A percentile compares a stretch with the other conserved stretches of the same genome.
Evolutionary conservation across 371 early-diverging fungal species (phyloP).

Genomic region (Circinella minor): DNA sequence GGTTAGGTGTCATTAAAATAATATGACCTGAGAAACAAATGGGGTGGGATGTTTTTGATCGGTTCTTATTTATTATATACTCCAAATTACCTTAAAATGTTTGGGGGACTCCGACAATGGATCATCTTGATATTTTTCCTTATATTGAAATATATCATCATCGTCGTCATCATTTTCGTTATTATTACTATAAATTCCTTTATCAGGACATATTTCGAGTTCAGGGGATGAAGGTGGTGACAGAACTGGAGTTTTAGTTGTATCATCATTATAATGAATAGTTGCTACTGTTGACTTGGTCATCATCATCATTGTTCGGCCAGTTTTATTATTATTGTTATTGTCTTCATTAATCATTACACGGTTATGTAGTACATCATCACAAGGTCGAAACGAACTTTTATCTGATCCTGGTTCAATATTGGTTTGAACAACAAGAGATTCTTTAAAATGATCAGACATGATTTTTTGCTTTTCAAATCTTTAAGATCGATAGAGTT

Average conservation of each 20-base stretch:
- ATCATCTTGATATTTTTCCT: not conserved
- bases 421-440: not conserved
- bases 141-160: slow-evolving; percentile 1
- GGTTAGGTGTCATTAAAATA: slow-evolving; percentile 1
- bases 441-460: not conserved
- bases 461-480: not conserved
- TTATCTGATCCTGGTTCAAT: not conserved
- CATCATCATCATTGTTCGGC: not conserved
- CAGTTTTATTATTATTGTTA: not conserved
- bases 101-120: not conserved
- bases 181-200: not conserved
- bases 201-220: slow-evolving; percentile 4
- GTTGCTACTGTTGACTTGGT: not conserved
- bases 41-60: not conserved
- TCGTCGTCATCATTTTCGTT: not conserved
- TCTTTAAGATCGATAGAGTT: not conserved
- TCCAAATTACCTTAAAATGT: too few relatives aligned
- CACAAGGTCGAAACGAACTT: not conserved
- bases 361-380: not conserved
- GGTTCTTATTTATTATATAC: not conserved
- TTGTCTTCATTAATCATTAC: not conserved
- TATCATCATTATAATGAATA: not conserved
- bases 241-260: not conserved
- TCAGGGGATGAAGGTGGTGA: slow-evolving; percentile 4
- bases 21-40: not conserved